Evolutionary conservation across 2,329 filamentous ascomycete species (phyloP).

Genomic region (Cladosporium velox): DNA sequence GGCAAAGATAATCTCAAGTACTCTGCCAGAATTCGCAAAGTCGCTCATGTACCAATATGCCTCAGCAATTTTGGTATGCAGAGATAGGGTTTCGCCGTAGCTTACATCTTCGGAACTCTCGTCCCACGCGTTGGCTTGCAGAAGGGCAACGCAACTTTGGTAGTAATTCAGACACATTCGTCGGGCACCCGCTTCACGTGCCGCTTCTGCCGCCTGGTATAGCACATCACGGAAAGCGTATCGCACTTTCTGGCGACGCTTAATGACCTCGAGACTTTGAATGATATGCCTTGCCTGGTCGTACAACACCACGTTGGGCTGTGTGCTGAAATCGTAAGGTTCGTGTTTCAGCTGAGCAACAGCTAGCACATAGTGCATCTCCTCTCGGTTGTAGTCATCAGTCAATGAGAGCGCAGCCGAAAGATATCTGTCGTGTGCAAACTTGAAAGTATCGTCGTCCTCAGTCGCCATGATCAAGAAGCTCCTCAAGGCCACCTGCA

Average conservation of each 20-base stretch:
- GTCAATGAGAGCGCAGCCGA: conserved; percentile 72
- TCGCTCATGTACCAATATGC: conserved; percentile 79
- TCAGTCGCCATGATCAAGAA: conserved; percentile 82
- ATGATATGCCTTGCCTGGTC: conserved; percentile 80
- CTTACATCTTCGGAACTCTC: conserved; percentile 67
- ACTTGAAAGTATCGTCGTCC: conserved; percentile 81
- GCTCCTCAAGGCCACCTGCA: conserved; percentile 78
- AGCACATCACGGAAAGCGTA: conserved; percentile 69
- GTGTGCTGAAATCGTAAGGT: conserved; percentile 58
- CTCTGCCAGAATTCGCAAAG: conserved; percentile 63
- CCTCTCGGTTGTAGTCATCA: conserved; percentile 65
- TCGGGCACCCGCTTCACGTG: conserved; percentile 79
- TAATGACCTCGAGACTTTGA: conserved; percentile 74
- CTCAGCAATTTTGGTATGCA: conserved; percentile 78
- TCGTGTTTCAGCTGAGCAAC: conserved; percentile 76
- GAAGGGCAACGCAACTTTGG: conserved; percentile 70
- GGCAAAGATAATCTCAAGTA: conserved; percentile 70
- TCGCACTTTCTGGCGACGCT: conserved; percentile 56
- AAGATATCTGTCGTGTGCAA: conserved; percentile 85
- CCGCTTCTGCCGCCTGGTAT: conserved; percentile 74
- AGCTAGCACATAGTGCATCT: conserved; percentile 91
- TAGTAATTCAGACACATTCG: conserved; percentile 83
- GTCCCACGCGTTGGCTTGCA: conserved; percentile 79
- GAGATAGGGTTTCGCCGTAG: conserved; percentile 81
- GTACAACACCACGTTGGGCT: conserved; percentile 57